Conservation (phyloP, 306 rosid genomes). For the Abrus pulchellus region DNA sequence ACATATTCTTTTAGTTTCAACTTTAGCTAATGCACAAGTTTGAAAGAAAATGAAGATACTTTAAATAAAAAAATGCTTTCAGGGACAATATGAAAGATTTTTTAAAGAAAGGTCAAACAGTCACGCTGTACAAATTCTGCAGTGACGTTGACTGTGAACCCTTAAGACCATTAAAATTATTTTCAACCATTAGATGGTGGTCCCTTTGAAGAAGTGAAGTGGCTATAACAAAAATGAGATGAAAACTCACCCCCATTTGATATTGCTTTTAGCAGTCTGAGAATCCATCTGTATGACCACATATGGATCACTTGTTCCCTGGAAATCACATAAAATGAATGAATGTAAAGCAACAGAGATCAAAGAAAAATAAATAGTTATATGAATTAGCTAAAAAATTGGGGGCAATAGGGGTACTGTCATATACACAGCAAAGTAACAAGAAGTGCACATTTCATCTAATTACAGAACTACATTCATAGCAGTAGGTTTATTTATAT, state of each 20-base stretch:
- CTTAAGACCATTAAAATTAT: conserved; percentile 4
- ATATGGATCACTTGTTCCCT: conserved; percentile 96
- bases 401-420: background rate
- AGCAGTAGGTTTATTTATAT: conserved; percentile 17
- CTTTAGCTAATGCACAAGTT: conserved; percentile 26
- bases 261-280: conserved; percentile 79
- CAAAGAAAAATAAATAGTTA: conserved; percentile 22
- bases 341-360: conserved; percentile 26
- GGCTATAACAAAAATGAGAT: conserved; percentile 9
- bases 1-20: conserved; percentile 24
- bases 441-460: conserved; percentile 25
- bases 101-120: conserved; percentile 32
- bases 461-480: conserved; percentile 30
- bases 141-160: conserved; percentile 22
- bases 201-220: conserved; percentile 24
- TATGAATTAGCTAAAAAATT: background rate
- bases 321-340: conserved; percentile 45
- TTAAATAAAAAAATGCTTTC: conserved; percentile 16
- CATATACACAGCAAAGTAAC: conserved; percentile 27
- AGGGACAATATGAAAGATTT: conserved; percentile 4
- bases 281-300: conserved; percentile 75
- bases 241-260: conserved; percentile 90
- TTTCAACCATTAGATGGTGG: conserved; percentile 33
- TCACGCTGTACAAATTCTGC: conserved; percentile 1
- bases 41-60: conserved; percentile 28